phyloP scores from a whole-genome alignment of 768 basidiomycete species.

The Agaricus subrufescens region DNA sequence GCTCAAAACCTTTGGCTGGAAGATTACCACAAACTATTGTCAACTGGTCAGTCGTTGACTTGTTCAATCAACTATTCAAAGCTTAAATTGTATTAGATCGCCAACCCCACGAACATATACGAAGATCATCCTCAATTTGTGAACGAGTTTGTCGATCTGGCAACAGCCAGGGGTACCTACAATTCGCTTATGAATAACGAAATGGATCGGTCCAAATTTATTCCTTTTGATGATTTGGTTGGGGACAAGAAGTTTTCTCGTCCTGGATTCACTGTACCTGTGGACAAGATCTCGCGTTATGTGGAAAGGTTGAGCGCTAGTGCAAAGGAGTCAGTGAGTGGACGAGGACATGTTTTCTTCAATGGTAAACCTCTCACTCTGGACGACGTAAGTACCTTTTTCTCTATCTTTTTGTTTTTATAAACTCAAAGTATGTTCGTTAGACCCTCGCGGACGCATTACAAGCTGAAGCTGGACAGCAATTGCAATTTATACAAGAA shows the following conservation, averaged over 20 bases:
- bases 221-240: slow-evolving; percentile 11
- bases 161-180: slow-evolving; percentile 24
- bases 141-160: background rate
- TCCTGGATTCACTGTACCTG: slow-evolving; percentile 32
- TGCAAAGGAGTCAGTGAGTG: slow-evolving; percentile 24
- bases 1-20: slow-evolving; percentile 56
- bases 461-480: slow-evolving; percentile 52
- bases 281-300: slow-evolving; percentile 50
- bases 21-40: slow-evolving; percentile 59
- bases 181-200: slow-evolving; percentile 27
- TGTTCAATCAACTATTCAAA: background rate
- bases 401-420: background rate
- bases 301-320: slow-evolving; percentile 52
- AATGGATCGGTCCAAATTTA: slow-evolving; percentile 17
- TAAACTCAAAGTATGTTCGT: background rate
- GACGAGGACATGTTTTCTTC: slow-evolving; percentile 69
- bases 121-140: background rate
- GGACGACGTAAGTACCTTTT: slow-evolving; percentile 52
- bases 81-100: background rate
- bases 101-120: background rate
- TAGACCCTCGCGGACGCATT: slow-evolving; percentile 66
- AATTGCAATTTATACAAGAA: slow-evolving; percentile 70
- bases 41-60: slow-evolving; percentile 34
- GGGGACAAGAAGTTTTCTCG: slow-evolving; percentile 16
- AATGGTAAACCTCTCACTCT: slow-evolving; percentile 80